phyloP scores from a whole-genome alignment of 1,284 basidiomycete species.

The Cystobasidiaceae sp. region DNA sequence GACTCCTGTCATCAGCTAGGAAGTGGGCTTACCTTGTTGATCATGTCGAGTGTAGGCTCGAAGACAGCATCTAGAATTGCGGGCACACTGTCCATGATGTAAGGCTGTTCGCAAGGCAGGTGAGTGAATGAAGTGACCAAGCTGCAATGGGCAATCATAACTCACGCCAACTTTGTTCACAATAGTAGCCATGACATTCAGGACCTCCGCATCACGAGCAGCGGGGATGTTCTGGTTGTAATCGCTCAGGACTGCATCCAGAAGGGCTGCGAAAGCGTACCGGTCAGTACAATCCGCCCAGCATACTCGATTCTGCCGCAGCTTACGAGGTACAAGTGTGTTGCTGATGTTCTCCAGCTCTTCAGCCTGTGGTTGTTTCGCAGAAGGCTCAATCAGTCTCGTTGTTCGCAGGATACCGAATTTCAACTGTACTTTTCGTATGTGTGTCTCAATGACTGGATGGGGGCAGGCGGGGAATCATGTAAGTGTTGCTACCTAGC shows the following conservation, averaged over 20 bases:
- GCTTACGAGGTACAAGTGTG: constrained; percentile 75
- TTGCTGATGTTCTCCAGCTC: constrained; percentile 87
- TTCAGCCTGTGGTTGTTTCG: constrained; percentile 68
- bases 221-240: constrained; percentile 91
- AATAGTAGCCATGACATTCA: constrained; percentile 98
- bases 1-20: background rate
- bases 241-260: constrained; percentile 95
- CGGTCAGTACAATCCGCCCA: background rate
- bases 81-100: constrained; percentile 86
- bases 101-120: background rate
- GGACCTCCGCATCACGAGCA: constrained; percentile 92
- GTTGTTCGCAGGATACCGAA: background rate
- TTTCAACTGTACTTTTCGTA: constrained; percentile 47
- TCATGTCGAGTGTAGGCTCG: constrained; percentile 96
- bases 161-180: constrained; percentile 76
- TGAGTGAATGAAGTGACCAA: background rate
- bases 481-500: background rate
- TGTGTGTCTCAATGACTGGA: constrained; percentile 86
- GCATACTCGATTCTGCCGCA: background rate
- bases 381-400: background rate
- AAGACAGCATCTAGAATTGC: constrained; percentile 96
- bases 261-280: constrained; percentile 53
- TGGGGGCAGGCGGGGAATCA: background rate
- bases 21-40: constrained; percentile 60
- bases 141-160: background rate